These are phyloP conservation scores for Globisporangium uncinulatum DNA, from an alignment of 352 stramenopile species.

Conservation along the genomic window DNA sequence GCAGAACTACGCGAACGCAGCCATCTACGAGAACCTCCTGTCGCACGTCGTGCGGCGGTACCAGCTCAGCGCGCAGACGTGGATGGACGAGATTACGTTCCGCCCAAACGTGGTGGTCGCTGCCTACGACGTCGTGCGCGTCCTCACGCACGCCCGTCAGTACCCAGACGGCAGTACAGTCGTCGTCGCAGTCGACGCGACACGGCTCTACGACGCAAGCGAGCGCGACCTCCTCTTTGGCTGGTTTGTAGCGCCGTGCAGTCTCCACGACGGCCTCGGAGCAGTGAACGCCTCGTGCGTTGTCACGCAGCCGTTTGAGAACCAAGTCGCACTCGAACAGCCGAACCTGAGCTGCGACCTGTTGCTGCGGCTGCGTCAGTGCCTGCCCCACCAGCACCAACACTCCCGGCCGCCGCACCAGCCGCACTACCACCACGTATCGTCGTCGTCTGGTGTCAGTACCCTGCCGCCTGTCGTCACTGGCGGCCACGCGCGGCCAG, in stretches of 20 bases:
- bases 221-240: slow-evolving; percentile 44
- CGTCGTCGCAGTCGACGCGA: slow-evolving; percentile 30
- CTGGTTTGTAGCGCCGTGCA: slow-evolving; percentile 47
- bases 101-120: slow-evolving; percentile 19
- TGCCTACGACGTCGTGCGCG: slow-evolving; percentile 10
- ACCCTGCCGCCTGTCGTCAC: not conserved
- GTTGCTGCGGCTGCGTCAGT: slow-evolving; percentile 33
- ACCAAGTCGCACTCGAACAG: slow-evolving; percentile 14
- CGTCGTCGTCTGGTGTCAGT: not conserved
- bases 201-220: slow-evolving; percentile 15
- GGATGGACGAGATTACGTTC: slow-evolving; percentile 41
- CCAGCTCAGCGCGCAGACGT: slow-evolving; percentile 49
- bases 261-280: slow-evolving; percentile 20
- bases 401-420: not conserved
- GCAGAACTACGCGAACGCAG: slow-evolving; percentile 41
- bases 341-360: slow-evolving; percentile 50
- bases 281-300: slow-evolving; percentile 57
- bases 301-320: slow-evolving; percentile 26
- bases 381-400: slow-evolving; percentile 6
- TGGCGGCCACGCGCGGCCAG: not conserved
- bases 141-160: slow-evolving; percentile 50
- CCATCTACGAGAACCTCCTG: slow-evolving; percentile 52
- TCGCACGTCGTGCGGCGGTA: slow-evolving; percentile 27
- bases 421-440: not conserved
- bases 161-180: slow-evolving; percentile 57